Evolutionary conservation across 108 stramenopile species (phyloP).

Genomic region (Nannochloropsis oceanica): DNA sequence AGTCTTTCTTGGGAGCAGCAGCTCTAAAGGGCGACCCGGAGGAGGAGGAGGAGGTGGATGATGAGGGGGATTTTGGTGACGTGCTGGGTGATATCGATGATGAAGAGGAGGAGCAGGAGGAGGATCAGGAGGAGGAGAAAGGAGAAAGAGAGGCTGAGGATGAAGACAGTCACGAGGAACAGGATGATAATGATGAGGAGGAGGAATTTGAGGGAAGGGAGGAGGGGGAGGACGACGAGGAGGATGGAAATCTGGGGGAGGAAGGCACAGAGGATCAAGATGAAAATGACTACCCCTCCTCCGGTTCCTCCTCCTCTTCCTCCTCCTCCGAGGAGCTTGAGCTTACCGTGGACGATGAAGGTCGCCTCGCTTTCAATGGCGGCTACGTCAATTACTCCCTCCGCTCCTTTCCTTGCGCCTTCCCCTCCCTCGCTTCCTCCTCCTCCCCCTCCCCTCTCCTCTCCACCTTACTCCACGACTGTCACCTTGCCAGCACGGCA

Average conservation of each 20-base stretch:
- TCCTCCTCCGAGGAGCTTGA: not conserved
- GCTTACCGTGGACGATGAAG: constrained; percentile 14
- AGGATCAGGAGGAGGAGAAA: not conserved
- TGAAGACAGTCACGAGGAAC: not conserved
- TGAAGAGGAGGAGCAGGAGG: too few relatives aligned
- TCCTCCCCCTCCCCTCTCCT: not conserved
- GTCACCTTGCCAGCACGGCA: not conserved
- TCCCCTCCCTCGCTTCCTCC: not conserved
- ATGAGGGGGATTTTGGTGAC: too few relatives aligned
- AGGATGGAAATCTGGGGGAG: not conserved
- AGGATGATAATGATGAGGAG: not conserved
- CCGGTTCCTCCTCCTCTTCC: too few relatives aligned
- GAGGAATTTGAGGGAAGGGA: not conserved
- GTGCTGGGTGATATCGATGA: too few relatives aligned
- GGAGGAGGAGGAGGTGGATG: too few relatives aligned
- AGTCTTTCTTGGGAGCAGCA: too few relatives aligned
- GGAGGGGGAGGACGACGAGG: not conserved
- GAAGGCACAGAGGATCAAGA: not conserved
- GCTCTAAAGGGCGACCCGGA: too few relatives aligned
- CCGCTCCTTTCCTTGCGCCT: constrained; percentile 7
- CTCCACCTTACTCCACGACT: not conserved
- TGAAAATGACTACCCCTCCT: not conserved
- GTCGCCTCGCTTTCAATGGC: constrained; percentile 18
- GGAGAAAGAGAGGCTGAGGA: too few relatives aligned
- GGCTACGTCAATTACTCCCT: constrained; percentile 9